Conservation (phyloP, 306 rosid species). For the Quercus glauca region DNA sequence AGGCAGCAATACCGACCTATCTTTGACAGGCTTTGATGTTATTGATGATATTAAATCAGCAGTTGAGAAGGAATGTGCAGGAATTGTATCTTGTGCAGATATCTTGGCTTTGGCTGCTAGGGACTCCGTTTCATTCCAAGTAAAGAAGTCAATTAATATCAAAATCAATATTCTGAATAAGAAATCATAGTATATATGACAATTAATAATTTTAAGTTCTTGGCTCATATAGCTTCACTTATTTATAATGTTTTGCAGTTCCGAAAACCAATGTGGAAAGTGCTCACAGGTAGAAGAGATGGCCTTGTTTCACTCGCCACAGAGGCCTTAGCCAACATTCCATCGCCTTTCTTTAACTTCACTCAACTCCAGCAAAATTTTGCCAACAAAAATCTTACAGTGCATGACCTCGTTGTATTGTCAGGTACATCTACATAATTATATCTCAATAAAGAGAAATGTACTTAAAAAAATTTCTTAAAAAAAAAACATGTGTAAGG, state of each 20-base stretch:
- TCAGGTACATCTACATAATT: slow-evolving; percentile 34
- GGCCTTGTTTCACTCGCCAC: slow-evolving; percentile 31
- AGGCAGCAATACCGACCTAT: slow-evolving; percentile 40
- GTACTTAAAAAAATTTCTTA: too few species aligned
- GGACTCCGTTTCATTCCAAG: slow-evolving; percentile 46
- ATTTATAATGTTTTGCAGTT: slow-evolving; percentile 27
- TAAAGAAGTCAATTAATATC: background rate
- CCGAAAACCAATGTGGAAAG: slow-evolving; percentile 40
- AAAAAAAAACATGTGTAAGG: too few species aligned
- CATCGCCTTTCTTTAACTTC: slow-evolving; percentile 45
- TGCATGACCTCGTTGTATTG: slow-evolving; percentile 56
- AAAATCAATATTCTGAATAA: background rate
- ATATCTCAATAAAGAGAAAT: background rate
- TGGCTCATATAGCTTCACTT: background rate
- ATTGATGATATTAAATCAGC: slow-evolving; percentile 45
- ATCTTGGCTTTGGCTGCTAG: slow-evolving; percentile 51
- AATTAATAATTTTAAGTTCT: background rate
- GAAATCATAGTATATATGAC: background rate
- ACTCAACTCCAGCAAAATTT: slow-evolving; percentile 37
- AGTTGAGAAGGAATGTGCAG: slow-evolving; percentile 41
- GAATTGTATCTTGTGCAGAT: slow-evolving; percentile 65
- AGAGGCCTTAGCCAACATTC: slow-evolving; percentile 35
- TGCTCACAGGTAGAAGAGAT: slow-evolving; percentile 69
- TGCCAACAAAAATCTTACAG: slow-evolving; percentile 29
- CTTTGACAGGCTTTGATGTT: slow-evolving; percentile 48